Evolutionary conservation across 2,329 filamentous ascomycete genomes (phyloP).

Genomic region (Xylaria sp.): DNA sequence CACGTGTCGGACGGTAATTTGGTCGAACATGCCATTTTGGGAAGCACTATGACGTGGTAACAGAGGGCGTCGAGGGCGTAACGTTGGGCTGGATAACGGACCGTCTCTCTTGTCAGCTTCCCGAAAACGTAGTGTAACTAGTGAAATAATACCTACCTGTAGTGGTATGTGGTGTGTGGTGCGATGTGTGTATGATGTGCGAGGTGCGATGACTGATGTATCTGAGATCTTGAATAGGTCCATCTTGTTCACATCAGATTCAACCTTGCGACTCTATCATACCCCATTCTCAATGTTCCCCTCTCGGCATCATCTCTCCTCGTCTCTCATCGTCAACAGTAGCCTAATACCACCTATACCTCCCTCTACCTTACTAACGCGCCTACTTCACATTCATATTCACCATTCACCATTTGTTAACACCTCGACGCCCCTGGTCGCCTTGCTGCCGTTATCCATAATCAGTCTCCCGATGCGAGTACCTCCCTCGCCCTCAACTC

Average conservation of each 20-base stretch:
- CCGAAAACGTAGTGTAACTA: not conserved
- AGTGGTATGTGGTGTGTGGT: not conserved
- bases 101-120: not conserved
- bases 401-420: too few relatives aligned
- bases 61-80: not conserved
- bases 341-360: slow-evolving; percentile 15
- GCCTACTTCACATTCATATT: not conserved
- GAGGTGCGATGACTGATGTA: not conserved
- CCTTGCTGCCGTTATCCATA: not conserved
- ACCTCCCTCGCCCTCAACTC: slow-evolving; percentile 6
- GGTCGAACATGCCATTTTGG: slow-evolving; percentile 8
- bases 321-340: not conserved
- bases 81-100: not conserved
- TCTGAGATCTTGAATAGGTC: not conserved
- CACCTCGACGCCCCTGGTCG: not conserved
- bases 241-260: slow-evolving; percentile 1
- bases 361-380: not conserved
- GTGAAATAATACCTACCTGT: too few relatives aligned
- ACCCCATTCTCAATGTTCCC: not conserved
- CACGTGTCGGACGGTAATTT: slow-evolving; percentile 29
- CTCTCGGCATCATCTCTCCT: not conserved
- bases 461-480: slow-evolving; percentile 26
- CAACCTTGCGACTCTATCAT: slow-evolving; percentile 23
- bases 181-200: not conserved
- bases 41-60: slow-evolving; percentile 24